These are phyloP conservation scores for Puccinia coronata DNA, from an alignment of 1,284 basidiomycete genomes.

Conservation along the genomic window DNA sequence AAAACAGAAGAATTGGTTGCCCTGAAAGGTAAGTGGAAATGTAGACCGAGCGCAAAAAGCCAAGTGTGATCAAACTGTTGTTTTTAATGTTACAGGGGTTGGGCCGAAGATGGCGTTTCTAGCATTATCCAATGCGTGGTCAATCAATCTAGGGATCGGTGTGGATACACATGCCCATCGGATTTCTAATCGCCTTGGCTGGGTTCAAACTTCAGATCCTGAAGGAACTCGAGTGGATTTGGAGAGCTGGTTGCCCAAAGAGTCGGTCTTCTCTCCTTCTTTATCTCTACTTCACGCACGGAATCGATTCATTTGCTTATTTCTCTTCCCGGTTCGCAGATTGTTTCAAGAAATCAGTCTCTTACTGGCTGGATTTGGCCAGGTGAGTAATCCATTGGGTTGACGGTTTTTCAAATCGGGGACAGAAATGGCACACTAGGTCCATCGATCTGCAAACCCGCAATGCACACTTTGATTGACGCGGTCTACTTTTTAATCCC, in stretches of 20 bases:
- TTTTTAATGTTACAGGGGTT: conserved; percentile 53
- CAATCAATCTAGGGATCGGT: conserved; percentile 87
- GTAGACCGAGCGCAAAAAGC: neutral
- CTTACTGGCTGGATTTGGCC: conserved; percentile 87
- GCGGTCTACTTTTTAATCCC: conserved; percentile 37
- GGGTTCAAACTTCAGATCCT: conserved; percentile 85
- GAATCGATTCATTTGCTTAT: neutral
- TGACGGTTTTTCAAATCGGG: conserved; percentile 12
- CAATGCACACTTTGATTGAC: neutral
- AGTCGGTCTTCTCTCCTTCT: conserved; percentile 54
- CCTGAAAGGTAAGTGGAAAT: conserved; percentile 26
- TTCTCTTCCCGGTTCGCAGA: no score
- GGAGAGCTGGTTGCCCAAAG: conserved; percentile 83
- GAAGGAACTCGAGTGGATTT: conserved; percentile 86
- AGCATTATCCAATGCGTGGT: conserved; percentile 78
- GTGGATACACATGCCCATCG: conserved; percentile 95
- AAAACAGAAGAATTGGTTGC: conserved; percentile 36
- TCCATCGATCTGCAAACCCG: neutral
- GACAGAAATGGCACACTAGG: no score
- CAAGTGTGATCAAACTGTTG: neutral
- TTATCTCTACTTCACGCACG: neutral
- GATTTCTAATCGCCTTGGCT: conserved; percentile 86
- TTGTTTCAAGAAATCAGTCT: conserved; percentile 81
- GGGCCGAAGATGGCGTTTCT: conserved; percentile 60
- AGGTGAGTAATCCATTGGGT: conserved; percentile 63